phyloP scores from a whole-genome alignment of 75 land plant species.

The Selaginella moellendorffii region DNA sequence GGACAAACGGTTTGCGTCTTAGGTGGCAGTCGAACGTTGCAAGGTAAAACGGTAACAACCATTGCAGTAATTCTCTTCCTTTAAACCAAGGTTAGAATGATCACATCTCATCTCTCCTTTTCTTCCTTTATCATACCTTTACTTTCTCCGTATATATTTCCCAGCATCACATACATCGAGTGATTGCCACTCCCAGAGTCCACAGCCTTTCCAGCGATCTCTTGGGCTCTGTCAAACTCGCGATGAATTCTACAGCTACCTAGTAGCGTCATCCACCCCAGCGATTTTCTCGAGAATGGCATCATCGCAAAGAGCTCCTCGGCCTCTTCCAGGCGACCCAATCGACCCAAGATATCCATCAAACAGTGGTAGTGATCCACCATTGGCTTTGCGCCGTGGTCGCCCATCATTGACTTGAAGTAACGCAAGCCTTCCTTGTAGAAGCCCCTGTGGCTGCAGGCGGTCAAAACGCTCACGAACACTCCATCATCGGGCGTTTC shows the following conservation, averaged over 20 bases:
- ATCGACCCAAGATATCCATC: background rate
- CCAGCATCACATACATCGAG: background rate
- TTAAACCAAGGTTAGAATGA: too few species aligned
- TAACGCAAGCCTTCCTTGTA: background rate
- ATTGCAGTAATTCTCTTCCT: too few species aligned
- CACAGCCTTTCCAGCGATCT: background rate
- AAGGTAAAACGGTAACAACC: too few species aligned
- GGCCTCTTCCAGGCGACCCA: background rate
- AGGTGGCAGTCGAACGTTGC: too few species aligned
- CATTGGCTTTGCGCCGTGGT: background rate
- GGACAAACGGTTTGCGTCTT: too few species aligned
- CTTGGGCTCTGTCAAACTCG: background rate
- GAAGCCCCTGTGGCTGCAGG: background rate
- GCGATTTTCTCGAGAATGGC: background rate
- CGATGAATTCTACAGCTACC: background rate
- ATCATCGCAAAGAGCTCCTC: background rate
- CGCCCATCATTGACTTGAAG: background rate
- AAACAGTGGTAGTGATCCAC: background rate
- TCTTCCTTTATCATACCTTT: too few species aligned
- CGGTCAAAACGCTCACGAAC: background rate
- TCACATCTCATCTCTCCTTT: too few species aligned
- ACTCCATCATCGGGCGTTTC: background rate
- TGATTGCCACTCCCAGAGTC: background rate
- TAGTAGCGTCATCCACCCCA: background rate
- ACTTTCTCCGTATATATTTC: background rate